These are phyloP conservation scores for Plasmodium chabaudi DNA, from an alignment of 169 alveolate species.

Conservation along the genomic window DNA sequence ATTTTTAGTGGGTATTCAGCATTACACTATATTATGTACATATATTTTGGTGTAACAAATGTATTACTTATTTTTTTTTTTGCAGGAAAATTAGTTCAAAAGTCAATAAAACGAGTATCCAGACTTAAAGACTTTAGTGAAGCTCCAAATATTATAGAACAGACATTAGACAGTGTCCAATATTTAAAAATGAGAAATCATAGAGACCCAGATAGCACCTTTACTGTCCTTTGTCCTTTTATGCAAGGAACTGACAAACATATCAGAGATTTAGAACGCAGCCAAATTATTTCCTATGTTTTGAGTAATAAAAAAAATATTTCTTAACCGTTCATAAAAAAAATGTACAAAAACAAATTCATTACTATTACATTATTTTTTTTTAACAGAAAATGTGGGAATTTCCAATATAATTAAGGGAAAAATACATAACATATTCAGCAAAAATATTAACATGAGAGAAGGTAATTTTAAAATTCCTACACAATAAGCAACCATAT, in stretches of 20 bases:
- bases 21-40: background rate
- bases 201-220: conserved; percentile 26
- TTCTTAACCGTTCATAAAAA: background rate
- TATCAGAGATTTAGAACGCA: conserved; percentile 38
- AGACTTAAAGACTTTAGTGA: conserved; percentile 50
- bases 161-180: conserved; percentile 30
- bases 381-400: conserved; percentile 33
- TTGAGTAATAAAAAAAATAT: conserved; percentile 20
- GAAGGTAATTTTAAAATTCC: conserved; percentile 24
- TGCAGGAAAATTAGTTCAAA: conserved; percentile 27
- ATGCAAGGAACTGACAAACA: conserved; percentile 60
- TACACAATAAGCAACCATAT: background rate
- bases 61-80: background rate
- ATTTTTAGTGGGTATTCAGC: background rate
- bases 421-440: conserved; percentile 28
- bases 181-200: conserved; percentile 51
- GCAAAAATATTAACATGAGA: conserved; percentile 4
- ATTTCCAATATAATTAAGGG: conserved; percentile 27
- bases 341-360: background rate
- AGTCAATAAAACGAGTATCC: conserved; percentile 28
- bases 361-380: background rate
- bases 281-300: conserved; percentile 24
- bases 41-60: background rate
- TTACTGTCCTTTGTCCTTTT: conserved; percentile 47
- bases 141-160: conserved; percentile 30